Evolutionary conservation across 169 alveolate genomes (phyloP).

Genomic region (Plasmodium sp.): DNA sequence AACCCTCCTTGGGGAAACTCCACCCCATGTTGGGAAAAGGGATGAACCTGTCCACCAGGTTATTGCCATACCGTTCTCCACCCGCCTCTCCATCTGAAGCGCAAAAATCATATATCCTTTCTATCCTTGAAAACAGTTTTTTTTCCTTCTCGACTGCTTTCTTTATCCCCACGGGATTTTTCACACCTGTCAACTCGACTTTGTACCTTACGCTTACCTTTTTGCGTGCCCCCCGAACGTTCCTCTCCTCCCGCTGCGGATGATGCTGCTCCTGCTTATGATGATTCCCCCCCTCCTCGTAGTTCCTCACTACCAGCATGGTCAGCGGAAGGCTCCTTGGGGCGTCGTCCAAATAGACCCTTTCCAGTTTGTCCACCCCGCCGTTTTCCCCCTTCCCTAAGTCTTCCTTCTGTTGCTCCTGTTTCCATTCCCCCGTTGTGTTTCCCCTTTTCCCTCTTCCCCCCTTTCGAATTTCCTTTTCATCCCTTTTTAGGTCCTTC

Average conservation of each 20-base stretch:
- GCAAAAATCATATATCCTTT: conserved; percentile 36
- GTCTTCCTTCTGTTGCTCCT: not conserved
- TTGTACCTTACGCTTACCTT: conserved; percentile 20
- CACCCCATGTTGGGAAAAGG: conserved; percentile 50
- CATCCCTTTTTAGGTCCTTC: not conserved
- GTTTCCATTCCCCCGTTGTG: not conserved
- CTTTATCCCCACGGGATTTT: not conserved
- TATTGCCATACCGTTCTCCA: not conserved
- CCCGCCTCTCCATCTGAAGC: not conserved
- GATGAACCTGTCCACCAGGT: not conserved
- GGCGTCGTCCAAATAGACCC: conserved; percentile 4
- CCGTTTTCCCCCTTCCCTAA: not conserved
- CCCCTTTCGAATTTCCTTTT: not conserved
- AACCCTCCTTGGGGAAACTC: not conserved
- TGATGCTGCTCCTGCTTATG: not conserved
- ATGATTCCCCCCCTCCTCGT: not conserved
- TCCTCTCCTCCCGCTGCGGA: not conserved
- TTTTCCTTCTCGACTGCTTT: conserved; percentile 28
- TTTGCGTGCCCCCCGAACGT: not conserved
- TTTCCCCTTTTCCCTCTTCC: not conserved
- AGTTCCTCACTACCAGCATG: conserved; percentile 42
- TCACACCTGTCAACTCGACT: conserved; percentile 43
- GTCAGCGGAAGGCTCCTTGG: conserved; percentile 55
- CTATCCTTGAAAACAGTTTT: conserved; percentile 49
- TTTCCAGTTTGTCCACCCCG: conserved; percentile 2